Evolutionary conservation across 2,329 filamentous ascomycete species (phyloP).

Genomic region (Aureobasidium sp.): DNA sequence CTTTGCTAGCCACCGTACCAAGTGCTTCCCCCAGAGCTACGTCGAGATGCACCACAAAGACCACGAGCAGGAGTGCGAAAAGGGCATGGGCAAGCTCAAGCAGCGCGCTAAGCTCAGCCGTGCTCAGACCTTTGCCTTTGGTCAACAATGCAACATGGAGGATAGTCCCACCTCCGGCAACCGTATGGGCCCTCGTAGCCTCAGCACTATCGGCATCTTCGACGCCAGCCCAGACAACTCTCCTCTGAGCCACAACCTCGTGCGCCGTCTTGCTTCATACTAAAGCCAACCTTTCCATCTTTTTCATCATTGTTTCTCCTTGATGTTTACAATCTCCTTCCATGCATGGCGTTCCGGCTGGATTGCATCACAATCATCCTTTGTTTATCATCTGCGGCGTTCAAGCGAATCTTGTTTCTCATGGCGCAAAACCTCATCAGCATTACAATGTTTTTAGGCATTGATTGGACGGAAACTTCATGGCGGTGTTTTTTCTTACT

Average conservation of each 20-base stretch:
- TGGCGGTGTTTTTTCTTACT: conserved; percentile 5
- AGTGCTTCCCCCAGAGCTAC: conserved; percentile 92
- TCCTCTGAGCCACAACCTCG: conserved; percentile 27
- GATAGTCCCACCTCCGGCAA: conserved; percentile 53
- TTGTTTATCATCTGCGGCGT: conserved; percentile 18
- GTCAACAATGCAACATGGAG: conserved; percentile 58
- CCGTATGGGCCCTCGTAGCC: conserved; percentile 24
- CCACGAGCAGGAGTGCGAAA: conserved; percentile 87
- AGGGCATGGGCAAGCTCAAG: conserved; percentile 88
- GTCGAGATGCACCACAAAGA: conserved; percentile 93
- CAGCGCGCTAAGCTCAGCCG: conserved; percentile 78
- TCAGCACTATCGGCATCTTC: conserved; percentile 19
- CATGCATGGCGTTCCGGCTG: conserved; percentile 21
- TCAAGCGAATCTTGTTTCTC: conserved; percentile 19
- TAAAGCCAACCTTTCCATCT: conserved; percentile 18
- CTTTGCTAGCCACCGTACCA: conserved; percentile 67
- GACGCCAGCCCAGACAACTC: conserved; percentile 24
- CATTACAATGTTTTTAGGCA: conserved; percentile 14
- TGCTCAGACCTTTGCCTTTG: conserved; percentile 93
- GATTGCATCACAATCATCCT: conserved; percentile 18
- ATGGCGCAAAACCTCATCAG: conserved; percentile 18
- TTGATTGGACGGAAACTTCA: conserved; percentile 3
- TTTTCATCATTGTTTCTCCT: conserved; percentile 11
- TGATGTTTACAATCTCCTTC: conserved; percentile 19
- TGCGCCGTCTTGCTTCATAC: conserved; percentile 32